Base-by-base conservation (phyloP, 2,329 filamentous ascomycete species). In the Myrmaecium sp. region DNA sequence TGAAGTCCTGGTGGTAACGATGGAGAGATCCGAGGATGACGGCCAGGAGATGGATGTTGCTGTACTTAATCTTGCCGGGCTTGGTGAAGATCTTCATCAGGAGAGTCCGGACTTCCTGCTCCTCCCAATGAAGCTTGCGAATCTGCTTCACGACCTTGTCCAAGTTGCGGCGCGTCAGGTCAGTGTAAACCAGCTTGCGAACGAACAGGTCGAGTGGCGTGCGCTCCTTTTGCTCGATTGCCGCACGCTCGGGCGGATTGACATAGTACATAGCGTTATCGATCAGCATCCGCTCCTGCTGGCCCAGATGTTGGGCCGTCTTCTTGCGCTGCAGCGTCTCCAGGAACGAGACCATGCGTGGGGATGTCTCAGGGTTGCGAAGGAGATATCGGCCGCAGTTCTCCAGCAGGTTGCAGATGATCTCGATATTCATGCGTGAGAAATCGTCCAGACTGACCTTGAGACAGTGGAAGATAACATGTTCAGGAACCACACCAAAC, bases 191-290 rank as follows among this genome's bases (percentile, higher is more conserved):
- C 26, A 98, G 63, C 54, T 93, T 92, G 25, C 84, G 77, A 32
- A 98, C 73, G 46, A 91, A 98, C 14, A 91, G 64, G 39, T 98
- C 86, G 46, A 89, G 78, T 0, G 89, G 84, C 0, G 83, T 92
- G 24, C 89, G 70, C 52, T 98, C 89, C 51, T 95, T 98, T 46
- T 95, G 86, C 51, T 91, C 77, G 29, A 98, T 94, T 0, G 89
- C 84, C 17, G 84, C 79, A 33, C 89, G 72, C 47, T 92, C 77
- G 0, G 89, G 91, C 9, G 89, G 89, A 42, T 95, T 89, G 30
- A 98, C 89, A 40, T 94, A 95, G 54, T 98, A 98, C 31, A 94
- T 72, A 3, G 89, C 89, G 46, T 98, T 98, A 50, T 98, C 89
- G 31, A 98, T 89, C 16, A 95, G 69, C 84, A 98, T 95, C 20